Conservation (phyloP, 225 moss, liverwort and hornwort genomes). For the Sphagnum tenellum region DNA sequence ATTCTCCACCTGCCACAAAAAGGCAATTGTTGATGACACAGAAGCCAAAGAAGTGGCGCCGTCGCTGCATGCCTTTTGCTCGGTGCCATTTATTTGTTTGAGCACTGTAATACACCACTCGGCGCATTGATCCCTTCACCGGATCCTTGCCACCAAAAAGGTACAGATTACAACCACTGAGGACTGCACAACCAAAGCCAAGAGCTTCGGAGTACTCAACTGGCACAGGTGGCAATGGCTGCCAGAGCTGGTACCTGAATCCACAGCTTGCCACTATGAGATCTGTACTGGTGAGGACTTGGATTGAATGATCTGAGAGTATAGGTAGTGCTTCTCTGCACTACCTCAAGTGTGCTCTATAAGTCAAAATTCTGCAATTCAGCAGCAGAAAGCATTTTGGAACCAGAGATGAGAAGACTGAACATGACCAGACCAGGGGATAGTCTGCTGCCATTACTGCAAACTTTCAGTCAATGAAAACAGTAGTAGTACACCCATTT, state of each 20-base stretch:
- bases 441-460: too few species aligned
- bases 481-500: too few species aligned
- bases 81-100: constrained; percentile 99
- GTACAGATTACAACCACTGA: constrained; percentile 92
- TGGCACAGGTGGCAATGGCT: constrained; percentile 96
- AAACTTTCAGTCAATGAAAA: too few species aligned
- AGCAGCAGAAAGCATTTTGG: too few species aligned
- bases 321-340: too few species aligned
- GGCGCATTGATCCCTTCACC: constrained; percentile 87
- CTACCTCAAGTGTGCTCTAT: too few species aligned
- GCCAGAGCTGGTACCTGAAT: constrained; percentile 83
- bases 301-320: too few species aligned
- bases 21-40: constrained; percentile 97
- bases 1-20: constrained; percentile 97
- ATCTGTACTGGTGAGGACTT: too few species aligned
- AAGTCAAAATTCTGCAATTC: too few species aligned
- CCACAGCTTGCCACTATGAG: constrained; percentile 10
- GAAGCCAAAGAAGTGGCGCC: constrained; percentile 95
- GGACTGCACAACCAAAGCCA: constrained; percentile 96
- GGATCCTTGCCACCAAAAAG: constrained; percentile 98
- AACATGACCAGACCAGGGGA: too few species aligned
- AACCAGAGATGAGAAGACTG: too few species aligned
- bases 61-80: constrained; percentile 82
- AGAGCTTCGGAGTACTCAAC: constrained; percentile 91
- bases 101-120: constrained; percentile 96